Conservation (phyloP, 2,329 filamentous ascomycete species). For the Lecanicillium sp. region DNA sequence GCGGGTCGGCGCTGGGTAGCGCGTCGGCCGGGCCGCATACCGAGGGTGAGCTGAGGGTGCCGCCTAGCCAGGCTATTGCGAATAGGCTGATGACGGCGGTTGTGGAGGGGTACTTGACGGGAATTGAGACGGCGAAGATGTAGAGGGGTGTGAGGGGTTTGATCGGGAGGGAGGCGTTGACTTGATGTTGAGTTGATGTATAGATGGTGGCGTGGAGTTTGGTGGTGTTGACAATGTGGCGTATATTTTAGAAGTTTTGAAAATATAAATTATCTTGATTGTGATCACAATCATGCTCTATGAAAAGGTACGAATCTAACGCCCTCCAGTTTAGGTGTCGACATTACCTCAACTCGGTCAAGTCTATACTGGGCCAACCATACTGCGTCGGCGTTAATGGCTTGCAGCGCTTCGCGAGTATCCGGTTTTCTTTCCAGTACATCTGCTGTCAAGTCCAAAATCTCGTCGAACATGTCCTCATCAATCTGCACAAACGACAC, state of each 20-base stretch:
- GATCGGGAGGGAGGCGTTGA: constrained; percentile 2
- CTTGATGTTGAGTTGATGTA: not conserved
- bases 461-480: constrained; percentile 64
- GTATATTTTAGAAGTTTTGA: too few relatives aligned
- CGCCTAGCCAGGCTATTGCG: constrained; percentile 83
- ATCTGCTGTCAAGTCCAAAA: constrained; percentile 54
- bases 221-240: not conserved
- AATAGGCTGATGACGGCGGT: constrained; percentile 80
- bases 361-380: constrained; percentile 57
- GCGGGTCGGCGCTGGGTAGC: constrained; percentile 59
- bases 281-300: constrained; percentile 1
- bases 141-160: constrained; percentile 16
- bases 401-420: constrained; percentile 51
- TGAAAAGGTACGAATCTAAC: constrained; percentile 27
- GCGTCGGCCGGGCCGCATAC: constrained; percentile 58
- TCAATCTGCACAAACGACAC: constrained; percentile 56
- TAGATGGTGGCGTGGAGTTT: not conserved
- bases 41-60: constrained; percentile 71
- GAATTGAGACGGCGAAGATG: constrained; percentile 44
- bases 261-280: not conserved
- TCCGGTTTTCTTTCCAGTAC: constrained; percentile 35
- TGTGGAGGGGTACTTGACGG: constrained; percentile 62
- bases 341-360: constrained; percentile 28
- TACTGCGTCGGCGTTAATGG: constrained; percentile 65
- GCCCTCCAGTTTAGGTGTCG: constrained; percentile 35